Percentiles rank a stretch among this genome's conserved stretches.
Conservation (phyloP, 805 yeast genomes). For the Pichia deserticola region DNA sequence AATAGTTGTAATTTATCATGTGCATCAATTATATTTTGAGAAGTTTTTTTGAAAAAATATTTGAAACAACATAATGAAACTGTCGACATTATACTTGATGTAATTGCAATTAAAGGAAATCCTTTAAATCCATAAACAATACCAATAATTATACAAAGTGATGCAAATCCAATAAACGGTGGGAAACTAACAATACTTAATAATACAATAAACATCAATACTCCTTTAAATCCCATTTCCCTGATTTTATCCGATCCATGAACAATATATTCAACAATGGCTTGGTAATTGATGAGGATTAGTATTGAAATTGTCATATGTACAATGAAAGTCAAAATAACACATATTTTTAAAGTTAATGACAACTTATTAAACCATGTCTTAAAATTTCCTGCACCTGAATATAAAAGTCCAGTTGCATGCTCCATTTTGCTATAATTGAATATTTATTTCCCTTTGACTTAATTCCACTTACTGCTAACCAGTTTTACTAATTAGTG, state of each 20-base stretch:
- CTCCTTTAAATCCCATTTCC: conserved; percentile 19
- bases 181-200: conserved; percentile 77
- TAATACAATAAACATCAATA: conserved; percentile 39
- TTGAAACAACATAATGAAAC: conserved; percentile 66
- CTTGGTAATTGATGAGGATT: conserved; percentile 28
- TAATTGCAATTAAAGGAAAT: conserved; percentile 66
- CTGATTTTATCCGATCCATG: conserved; percentile 39
- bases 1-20: conserved; percentile 69
- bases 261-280: conserved; percentile 32
- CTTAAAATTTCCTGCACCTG: background rate
- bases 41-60: conserved; percentile 46
- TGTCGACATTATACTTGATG: conserved; percentile 68
- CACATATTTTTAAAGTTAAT: background rate
- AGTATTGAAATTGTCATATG: background rate
- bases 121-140: conserved; percentile 83
- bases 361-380: conserved; percentile 3
- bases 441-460: background rate
- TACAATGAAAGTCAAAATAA: background rate
- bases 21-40: conserved; percentile 49
- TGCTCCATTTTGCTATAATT: background rate
- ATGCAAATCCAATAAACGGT: conserved; percentile 78
- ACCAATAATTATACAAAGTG: conserved; percentile 61
- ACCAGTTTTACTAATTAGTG: too few species aligned
- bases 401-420: background rate
- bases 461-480: too few species aligned